phyloP scores from a whole-genome alignment of 1,139 yeast species.

The Taphrina wiesneri region DNA sequence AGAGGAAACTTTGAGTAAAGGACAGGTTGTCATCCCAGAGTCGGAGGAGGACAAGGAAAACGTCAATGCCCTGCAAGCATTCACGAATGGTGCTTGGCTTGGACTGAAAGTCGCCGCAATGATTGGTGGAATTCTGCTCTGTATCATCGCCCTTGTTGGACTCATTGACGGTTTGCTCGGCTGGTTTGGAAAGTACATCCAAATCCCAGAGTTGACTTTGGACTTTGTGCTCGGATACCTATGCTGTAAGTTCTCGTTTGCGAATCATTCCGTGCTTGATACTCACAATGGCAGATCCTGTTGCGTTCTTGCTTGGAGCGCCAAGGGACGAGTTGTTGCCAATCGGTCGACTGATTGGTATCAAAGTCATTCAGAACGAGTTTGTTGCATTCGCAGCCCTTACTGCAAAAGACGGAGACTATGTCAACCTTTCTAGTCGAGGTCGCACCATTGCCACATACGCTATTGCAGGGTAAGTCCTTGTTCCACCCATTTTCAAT shows the following conservation, averaged over 20 bases:
- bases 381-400: constrained; percentile 59
- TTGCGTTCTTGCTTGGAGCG: constrained; percentile 62
- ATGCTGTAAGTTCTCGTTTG: constrained; percentile 41
- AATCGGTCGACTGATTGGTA: constrained; percentile 58
- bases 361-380: constrained; percentile 65
- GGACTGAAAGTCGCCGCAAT: constrained; percentile 63
- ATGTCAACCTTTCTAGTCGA: constrained; percentile 55
- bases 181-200: constrained; percentile 69
- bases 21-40: constrained; percentile 54
- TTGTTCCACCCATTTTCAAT: no score
- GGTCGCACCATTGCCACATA: constrained; percentile 63
- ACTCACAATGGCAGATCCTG: constrained; percentile 46
- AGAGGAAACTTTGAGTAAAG: constrained; percentile 58
- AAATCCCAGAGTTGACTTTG: constrained; percentile 55
- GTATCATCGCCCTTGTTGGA: constrained; percentile 65
- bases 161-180: constrained; percentile 60
- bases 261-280: no score
- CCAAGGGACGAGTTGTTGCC: constrained; percentile 59
- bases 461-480: constrained; percentile 47
- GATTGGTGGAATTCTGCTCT: constrained; percentile 61
- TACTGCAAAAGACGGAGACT: constrained; percentile 50
- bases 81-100: constrained; percentile 62
- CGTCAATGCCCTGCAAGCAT: constrained; percentile 63
- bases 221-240: constrained; percentile 62
- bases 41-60: constrained; percentile 52